These are phyloP conservation scores for Cladosporium sp. DNA, from an alignment of 2,329 filamentous ascomycete genomes.

Conservation along the genomic window DNA sequence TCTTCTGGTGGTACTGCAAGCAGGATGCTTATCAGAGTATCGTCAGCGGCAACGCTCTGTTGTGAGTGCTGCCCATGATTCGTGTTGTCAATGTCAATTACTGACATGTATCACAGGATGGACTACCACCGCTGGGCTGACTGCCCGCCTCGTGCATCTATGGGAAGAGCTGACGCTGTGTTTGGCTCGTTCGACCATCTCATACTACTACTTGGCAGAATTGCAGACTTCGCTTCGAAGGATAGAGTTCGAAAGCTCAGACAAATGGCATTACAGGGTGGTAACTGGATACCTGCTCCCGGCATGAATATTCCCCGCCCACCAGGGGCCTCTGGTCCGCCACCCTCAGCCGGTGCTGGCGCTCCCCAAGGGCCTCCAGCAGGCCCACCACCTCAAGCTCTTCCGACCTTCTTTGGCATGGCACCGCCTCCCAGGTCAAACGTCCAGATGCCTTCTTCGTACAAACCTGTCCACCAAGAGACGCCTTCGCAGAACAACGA, in stretches of 20 bases:
- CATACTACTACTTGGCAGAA: slow-evolving; percentile 75
- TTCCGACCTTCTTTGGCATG: slow-evolving; percentile 57
- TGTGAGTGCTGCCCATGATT: slow-evolving; percentile 61
- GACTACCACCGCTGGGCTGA: slow-evolving; percentile 81
- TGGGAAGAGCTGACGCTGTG: slow-evolving; percentile 75
- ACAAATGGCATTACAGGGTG: slow-evolving; percentile 61
- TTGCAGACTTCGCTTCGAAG: slow-evolving; percentile 74
- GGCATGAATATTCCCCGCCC: slow-evolving; percentile 49
- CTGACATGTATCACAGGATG: slow-evolving; percentile 58
- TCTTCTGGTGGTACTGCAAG: slow-evolving; percentile 96
- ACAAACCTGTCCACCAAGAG: slow-evolving; percentile 32
- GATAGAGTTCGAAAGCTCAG: slow-evolving; percentile 79
- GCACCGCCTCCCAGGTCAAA: slow-evolving; percentile 44
- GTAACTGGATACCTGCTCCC: slow-evolving; percentile 57
- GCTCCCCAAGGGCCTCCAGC: not conserved
- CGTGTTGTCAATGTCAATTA: not conserved
- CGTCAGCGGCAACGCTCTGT: slow-evolving; percentile 77
- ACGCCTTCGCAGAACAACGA: slow-evolving; percentile 27
- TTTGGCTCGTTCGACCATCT: slow-evolving; percentile 90
- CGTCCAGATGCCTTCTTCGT: slow-evolving; percentile 47
- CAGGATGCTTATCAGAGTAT: slow-evolving; percentile 93
- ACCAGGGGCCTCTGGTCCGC: slow-evolving; percentile 30
- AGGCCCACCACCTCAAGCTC: slow-evolving; percentile 29
- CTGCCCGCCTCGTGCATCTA: slow-evolving; percentile 79
- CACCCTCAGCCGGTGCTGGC: not conserved